These are phyloP conservation scores for Chlorella vulgaris DNA, from an alignment of 139 green algal species.

Conservation along the genomic window DNA sequence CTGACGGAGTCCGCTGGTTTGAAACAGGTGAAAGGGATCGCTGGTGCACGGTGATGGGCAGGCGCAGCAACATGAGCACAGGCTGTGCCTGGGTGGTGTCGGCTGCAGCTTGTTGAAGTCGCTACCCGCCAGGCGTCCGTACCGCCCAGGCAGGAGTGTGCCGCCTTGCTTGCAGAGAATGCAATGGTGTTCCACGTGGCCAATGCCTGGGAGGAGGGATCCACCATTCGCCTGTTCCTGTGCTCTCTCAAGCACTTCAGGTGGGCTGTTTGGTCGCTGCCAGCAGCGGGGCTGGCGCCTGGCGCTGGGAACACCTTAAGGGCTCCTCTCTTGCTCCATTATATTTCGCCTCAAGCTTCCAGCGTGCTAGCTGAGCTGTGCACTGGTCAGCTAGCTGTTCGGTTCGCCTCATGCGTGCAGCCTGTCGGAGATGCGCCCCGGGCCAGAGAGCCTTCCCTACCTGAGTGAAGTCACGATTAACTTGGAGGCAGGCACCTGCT, in stretches of 20 bases:
- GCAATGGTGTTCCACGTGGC: conserved; percentile 54
- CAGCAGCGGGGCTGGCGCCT: too few species aligned
- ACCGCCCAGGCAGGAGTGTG: too few species aligned
- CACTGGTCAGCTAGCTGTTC: too few species aligned
- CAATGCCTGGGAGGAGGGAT: conserved; percentile 62
- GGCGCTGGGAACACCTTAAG: too few species aligned
- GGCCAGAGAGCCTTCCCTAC: background rate
- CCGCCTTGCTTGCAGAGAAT: background rate
- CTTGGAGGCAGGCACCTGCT: conserved; percentile 42
- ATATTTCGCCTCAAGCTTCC: too few species aligned
- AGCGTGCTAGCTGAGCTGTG: too few species aligned
- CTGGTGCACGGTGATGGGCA: background rate
- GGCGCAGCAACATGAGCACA: too few species aligned
- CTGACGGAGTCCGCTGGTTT: conserved; percentile 59
- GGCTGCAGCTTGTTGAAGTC: too few species aligned
- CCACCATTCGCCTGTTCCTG: conserved; percentile 36
- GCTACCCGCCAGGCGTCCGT: too few species aligned
- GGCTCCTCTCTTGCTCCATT: too few species aligned
- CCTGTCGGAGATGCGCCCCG: conserved; percentile 34
- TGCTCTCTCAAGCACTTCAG: conserved; percentile 44
- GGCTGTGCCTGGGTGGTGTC: too few species aligned
- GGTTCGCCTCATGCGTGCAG: conserved; percentile 26
- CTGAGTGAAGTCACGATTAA: conserved; percentile 53
- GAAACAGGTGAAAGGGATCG: conserved; percentile 30
- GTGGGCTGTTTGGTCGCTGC: background rate